Percentiles rank a stretch among this genome's conserved stretches.
These are phyloP conservation scores for Monosporascus sp. DNA, from an alignment of 2,329 filamentous ascomycete genomes.

Conservation along the genomic window DNA sequence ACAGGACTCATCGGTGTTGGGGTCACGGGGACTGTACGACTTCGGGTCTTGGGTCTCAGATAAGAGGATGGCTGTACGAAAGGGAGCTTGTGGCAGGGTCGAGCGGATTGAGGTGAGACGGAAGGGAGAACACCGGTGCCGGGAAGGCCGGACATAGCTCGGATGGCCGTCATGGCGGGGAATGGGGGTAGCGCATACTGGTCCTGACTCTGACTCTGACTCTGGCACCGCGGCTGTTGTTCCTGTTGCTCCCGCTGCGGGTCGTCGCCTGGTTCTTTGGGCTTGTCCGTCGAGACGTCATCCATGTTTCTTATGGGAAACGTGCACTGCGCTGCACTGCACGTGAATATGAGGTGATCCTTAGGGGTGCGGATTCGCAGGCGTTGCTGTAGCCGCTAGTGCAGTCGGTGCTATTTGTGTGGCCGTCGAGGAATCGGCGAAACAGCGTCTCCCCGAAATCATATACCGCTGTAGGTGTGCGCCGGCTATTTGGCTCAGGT, in stretches of 20 bases:
- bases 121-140: conserved; percentile 6
- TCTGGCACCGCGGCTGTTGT: conserved; percentile 2
- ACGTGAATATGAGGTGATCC: too few species aligned
- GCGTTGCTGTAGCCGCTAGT: background rate
- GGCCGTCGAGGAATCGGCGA: background rate
- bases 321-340: background rate
- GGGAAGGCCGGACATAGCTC: background rate
- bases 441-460: background rate
- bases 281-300: conserved; percentile 15
- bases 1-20: conserved; percentile 51
- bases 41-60: conserved; percentile 37
- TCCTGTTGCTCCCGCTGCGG: conserved; percentile 13
- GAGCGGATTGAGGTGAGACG: conserved; percentile 17
- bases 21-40: conserved; percentile 35
- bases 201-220: background rate
- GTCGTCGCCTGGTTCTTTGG: conserved; percentile 15
- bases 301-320: conserved; percentile 16
- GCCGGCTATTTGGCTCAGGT: background rate
- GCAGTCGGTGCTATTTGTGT: background rate
- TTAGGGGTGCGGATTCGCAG: background rate
- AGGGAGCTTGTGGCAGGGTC: conserved; percentile 44
- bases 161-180: conserved; percentile 12
- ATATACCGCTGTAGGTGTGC: background rate
- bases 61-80: conserved; percentile 58
- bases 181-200: background rate